Conservation (phyloP, 139 green algal species). For the Zygnema circumcarinatum region DNA sequence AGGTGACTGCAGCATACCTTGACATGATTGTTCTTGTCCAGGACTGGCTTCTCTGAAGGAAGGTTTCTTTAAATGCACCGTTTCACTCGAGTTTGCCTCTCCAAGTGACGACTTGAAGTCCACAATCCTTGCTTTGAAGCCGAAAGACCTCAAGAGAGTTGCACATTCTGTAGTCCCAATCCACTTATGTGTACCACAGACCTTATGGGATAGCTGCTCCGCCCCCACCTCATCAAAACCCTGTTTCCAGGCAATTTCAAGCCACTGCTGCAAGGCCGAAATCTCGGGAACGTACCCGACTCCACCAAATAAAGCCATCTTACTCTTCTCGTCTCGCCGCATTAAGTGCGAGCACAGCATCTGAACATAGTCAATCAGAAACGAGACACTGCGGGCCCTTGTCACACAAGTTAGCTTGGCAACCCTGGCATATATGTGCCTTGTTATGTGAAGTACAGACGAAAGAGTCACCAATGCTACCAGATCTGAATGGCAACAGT, state of each 20-base stretch:
- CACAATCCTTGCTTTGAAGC: constrained; percentile 72
- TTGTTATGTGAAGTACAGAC: no score
- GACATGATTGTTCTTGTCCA: background rate
- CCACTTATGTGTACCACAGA: constrained; percentile 68
- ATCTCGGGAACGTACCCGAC: constrained; percentile 36
- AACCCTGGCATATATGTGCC: no score
- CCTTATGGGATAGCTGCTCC: constrained; percentile 46
- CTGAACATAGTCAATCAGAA: constrained; percentile 28
- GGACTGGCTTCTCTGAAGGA: background rate
- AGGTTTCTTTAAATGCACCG: background rate
- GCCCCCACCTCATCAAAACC: constrained; percentile 62
- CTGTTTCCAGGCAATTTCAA: constrained; percentile 60
- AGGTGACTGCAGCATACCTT: no score
- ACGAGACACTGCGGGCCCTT: no score
- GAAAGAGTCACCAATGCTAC: no score
- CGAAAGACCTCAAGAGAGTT: constrained; percentile 78
- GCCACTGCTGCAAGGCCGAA: constrained; percentile 53
- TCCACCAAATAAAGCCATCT: constrained; percentile 55
- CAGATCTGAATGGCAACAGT: no score
- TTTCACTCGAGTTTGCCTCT: background rate
- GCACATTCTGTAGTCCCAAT: constrained; percentile 83
- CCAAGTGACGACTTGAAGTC: constrained; percentile 71
- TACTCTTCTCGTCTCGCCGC: background rate
- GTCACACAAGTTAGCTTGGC: no score
- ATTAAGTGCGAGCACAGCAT: constrained; percentile 70